Evolutionary conservation across 805 yeast species (phyloP), one percentile per base, ranked within the genome.

Genomic region (Yamadazyma sp.): DNA sequence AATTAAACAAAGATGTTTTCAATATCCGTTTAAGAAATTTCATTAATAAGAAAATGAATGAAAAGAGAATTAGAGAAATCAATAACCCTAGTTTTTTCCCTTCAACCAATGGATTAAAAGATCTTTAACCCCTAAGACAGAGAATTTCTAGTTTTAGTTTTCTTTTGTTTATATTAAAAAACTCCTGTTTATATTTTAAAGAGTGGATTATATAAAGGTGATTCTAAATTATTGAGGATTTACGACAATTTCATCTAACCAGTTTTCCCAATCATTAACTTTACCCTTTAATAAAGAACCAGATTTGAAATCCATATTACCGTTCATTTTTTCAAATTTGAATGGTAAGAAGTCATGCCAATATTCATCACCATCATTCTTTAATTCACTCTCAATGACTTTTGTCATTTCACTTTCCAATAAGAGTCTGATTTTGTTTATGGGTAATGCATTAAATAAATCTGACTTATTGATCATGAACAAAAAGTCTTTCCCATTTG

Each of bases 391-490:
- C 56, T 63, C 50, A 22, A 82, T 69, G 30, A 79, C 61, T 30
- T 69, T 69, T 29, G 75, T 73, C 45, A 88, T 71, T 52, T 84
- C 94, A 5, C 53, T 43, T 50, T 83, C 91, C 36, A 91, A 57
- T 26, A 77, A 55, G 17, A 68, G 67, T 45, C 65, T 71, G 33
- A 89, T 74, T 50, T 82, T 79, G 33, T 60, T 49, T 7, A 79
- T 68, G 14, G 93, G 91, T 47, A 86, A 75, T 11, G 94, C 76
- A 42, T 87, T 86, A 62, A 93, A 93, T 25, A 81, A 72, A 49
- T 93, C 98, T 33, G 75, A 73, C 56, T 91, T 91, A 64, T 91
- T 91, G 42, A 93, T 80, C 12, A 89, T 93, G 39, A 93, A 61
- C 31, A 84, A 63, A 27, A 84, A 68, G 52, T 86, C 91, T 15